These are phyloP conservation scores for Allomyces macrogynus DNA, from an alignment of 192 early-diverging fungal genomes.

Conservation along the genomic window DNA sequence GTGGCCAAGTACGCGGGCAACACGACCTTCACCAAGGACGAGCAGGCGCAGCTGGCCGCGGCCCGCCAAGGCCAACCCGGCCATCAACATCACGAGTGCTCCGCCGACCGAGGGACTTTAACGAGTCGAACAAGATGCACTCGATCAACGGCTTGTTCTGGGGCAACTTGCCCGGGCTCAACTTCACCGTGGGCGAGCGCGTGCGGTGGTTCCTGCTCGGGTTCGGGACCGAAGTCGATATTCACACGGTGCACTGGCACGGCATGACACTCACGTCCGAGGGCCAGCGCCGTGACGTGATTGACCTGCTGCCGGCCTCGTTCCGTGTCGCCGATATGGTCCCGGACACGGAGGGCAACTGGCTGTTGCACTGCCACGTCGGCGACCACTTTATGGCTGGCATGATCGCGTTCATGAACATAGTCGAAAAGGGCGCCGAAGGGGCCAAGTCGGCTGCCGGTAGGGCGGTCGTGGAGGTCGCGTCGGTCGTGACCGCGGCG, in stretches of 20 bases:
- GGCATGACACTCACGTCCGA: slow-evolving; percentile 13
- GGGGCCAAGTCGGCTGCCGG: no score
- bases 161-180: slow-evolving; percentile 2
- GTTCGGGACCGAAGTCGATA: slow-evolving; percentile 4
- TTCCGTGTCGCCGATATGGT: slow-evolving; percentile 17
- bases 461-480: no score
- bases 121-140: slow-evolving; percentile 5
- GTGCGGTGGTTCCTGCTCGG: not conserved
- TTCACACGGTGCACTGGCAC: slow-evolving; percentile 21
- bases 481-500: no score
- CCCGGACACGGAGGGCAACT: slow-evolving; percentile 20
- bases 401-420: slow-evolving; percentile 15
- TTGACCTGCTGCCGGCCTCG: slow-evolving; percentile 13
- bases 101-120: slow-evolving; percentile 1
- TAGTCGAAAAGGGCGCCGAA: no score
- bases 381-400: slow-evolving; percentile 16
- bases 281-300: slow-evolving; percentile 21
- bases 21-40: not conserved
- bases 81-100: not conserved
- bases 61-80: not conserved
- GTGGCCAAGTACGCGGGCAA: not conserved
- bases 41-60: not conserved
- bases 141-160: slow-evolving; percentile 4
- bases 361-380: slow-evolving; percentile 27
- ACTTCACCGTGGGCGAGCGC: not conserved